Evolutionary conservation across 352 stramenopile genomes (phyloP), one percentile per base, ranked within the genome.

Genomic region (Pythium utonaiense): DNA sequence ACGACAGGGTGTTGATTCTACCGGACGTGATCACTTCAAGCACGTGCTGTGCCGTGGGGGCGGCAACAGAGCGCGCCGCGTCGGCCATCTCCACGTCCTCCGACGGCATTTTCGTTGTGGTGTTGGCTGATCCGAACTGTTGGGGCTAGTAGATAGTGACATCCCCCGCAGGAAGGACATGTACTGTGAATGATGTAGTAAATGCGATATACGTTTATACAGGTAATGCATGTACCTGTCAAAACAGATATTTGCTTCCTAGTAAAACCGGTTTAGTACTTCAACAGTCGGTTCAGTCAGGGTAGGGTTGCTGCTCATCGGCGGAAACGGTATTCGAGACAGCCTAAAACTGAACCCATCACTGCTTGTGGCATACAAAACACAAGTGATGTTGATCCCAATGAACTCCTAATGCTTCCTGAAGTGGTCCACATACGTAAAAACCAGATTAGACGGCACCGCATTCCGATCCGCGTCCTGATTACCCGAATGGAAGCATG

Each of bases 71-170:
- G 21, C 38, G 49, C 9, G 25, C 38, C 34, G 50, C 58, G 58
- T 65, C 38, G 14, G 49, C 58, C 49, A 65, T 65, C 28, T 65
- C 58, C n/a, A 65, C 58, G 49, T 65, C 58, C 25, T 27, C 45
- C 4, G 25, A 45, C 22, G 58, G 31, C 49, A 53, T 65, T 47
- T 17, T 51, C 7, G 27, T 25, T 6, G 6, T 6, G 3, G 44
- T 9, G 10, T 6, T n/a, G n/a, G 25, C 13, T 48, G 30, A 40
- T 45, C 19, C 19, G 19, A 44, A 25, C 12, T 13, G 27, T 1
- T 8, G 33, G 9, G 10, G 31, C 21, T 47, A 1, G 10, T n/a
- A 4, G 9, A 21, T 63, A 57, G 45, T 63, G 56, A 56, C 56
- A 31, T 25, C 8, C 24, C 24, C 27, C 34, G 27, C 2, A 19